Base-by-base conservation (phyloP, 495 filamentous ascomycete genomes). In the Penicillium flavigenum region DNA sequence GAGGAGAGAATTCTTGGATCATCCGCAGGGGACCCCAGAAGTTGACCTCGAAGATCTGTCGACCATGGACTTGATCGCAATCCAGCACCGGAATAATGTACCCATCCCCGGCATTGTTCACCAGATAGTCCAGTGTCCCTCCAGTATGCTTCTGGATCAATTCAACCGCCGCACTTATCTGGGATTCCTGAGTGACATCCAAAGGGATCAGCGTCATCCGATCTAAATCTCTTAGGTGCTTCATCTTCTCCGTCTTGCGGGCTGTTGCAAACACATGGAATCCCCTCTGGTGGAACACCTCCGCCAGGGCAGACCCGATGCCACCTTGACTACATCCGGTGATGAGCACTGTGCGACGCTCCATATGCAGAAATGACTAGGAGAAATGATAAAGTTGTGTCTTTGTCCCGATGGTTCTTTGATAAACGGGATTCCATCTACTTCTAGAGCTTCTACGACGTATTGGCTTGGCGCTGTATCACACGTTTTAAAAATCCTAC, bases 201-300 rank as follows among this genome's bases (percentile, higher is more conserved):
- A 73, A 63, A 6, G 42, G 14, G 7, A 64, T 12, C 14, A 62
- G 34, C 7, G 59, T 61, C 19, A 63, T 54, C 39, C 62, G 61
- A 0, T 45, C 24, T 14, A 59, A 17, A 12, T 55, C 31, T 11
- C 48, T 49, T 6, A 63, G 34, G 10, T 46, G 44, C 46, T 17
- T 38, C 64, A 82, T 72, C 48, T 77, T 82, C 19, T 61, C 51
- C 5, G 66, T 53, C 52, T 76, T 65, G 44, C 83, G 80, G 5
- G 77, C 75, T 20, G 83, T 82, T 16, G 85, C 84, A 59, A 83
- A 83, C 44, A 87, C 83, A 14, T 74, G 76, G 55, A 70, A 76
- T 16, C 80, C 82, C 20, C 62, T 65, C 3, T 56, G 52, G 22
- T 78, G 73, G 64, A 85, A 85, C 29, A 71, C 73, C 4, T 63